Conservation (phyloP, 2,329 filamentous ascomycete genomes). For the Emmonsia crescens region DNA sequence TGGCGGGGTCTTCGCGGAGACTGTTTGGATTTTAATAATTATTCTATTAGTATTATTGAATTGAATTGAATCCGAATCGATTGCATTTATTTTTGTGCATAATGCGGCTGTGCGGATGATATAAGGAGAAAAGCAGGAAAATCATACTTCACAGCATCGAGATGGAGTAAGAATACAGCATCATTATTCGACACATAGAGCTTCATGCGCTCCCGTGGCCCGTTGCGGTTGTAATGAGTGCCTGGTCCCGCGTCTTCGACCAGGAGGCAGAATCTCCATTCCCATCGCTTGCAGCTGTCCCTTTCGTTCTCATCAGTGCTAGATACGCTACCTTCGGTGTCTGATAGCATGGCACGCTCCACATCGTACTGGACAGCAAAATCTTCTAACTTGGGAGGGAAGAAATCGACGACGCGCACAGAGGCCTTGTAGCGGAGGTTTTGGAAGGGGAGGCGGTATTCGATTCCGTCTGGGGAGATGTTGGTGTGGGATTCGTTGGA, state of each 20-base stretch:
- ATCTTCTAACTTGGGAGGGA: slow-evolving; percentile 56
- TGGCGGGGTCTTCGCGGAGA: slow-evolving; percentile 43
- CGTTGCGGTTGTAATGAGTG: slow-evolving; percentile 16
- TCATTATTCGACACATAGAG: slow-evolving; percentile 54
- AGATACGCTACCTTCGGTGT: slow-evolving; percentile 21
- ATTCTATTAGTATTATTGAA: background rate
- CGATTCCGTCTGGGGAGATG: slow-evolving; percentile 34
- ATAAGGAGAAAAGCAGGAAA: slow-evolving; percentile 6
- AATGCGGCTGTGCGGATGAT: background rate
- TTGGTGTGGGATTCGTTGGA: slow-evolving; percentile 37
- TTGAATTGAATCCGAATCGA: too few relatives aligned
- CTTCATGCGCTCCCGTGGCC: slow-evolving; percentile 46
- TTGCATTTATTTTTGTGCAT: background rate
- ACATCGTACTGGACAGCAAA: slow-evolving; percentile 49
- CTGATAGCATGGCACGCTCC: slow-evolving; percentile 43
- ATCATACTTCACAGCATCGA: slow-evolving; percentile 45
- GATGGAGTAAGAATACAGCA: slow-evolving; percentile 46
- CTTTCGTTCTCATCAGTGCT: slow-evolving; percentile 21
- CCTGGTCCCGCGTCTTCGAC: slow-evolving; percentile 56
- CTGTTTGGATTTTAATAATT: slow-evolving; percentile 25
- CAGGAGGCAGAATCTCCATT: slow-evolving; percentile 73
- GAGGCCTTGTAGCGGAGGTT: slow-evolving; percentile 59
- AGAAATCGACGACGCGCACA: slow-evolving; percentile 74
- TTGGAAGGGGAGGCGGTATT: slow-evolving; percentile 54
- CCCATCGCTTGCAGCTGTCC: slow-evolving; percentile 43